These are phyloP conservation scores for Clarireedia monteithiana DNA, from an alignment of 2,329 filamentous ascomycete species.

Conservation along the genomic window DNA sequence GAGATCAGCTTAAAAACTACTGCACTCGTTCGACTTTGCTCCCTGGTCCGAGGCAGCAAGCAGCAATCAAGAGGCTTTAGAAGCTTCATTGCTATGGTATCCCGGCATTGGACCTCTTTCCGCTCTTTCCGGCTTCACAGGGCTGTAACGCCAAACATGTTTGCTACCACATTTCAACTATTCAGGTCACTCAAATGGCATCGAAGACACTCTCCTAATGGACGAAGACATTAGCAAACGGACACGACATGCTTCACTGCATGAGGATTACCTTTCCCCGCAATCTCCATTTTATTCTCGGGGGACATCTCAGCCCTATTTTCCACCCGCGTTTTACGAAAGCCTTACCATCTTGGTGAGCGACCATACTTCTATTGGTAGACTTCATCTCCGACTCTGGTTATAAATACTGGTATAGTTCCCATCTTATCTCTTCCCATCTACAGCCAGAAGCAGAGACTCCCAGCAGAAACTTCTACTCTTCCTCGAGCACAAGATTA, in stretches of 20 bases:
- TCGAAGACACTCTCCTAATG: not conserved
- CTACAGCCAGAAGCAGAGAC: not conserved
- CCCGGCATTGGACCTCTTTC: not conserved
- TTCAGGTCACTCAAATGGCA: not conserved
- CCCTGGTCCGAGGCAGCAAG: not conserved
- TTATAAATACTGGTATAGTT: conserved; percentile 2
- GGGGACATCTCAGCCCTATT: not conserved
- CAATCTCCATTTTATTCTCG: not conserved
- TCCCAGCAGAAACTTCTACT: not conserved
- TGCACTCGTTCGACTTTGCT: not conserved
- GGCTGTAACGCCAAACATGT: not conserved
- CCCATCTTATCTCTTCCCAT: not conserved
- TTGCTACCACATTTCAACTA: not conserved
- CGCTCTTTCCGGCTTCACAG: not conserved
- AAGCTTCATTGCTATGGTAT: not conserved
- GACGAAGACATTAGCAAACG: not conserved
- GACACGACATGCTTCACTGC: not conserved
- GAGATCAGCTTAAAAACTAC: not conserved
- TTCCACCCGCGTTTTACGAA: not conserved
- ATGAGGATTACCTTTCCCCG: not conserved
- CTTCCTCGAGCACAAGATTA: not conserved
- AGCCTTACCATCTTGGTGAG: conserved; percentile 1
- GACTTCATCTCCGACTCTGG: not conserved
- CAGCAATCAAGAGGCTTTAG: not conserved
- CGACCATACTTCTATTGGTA: not conserved